Evolutionary conservation across 345 rosid species (phyloP).

Genomic region (Populus deltoides): DNA sequence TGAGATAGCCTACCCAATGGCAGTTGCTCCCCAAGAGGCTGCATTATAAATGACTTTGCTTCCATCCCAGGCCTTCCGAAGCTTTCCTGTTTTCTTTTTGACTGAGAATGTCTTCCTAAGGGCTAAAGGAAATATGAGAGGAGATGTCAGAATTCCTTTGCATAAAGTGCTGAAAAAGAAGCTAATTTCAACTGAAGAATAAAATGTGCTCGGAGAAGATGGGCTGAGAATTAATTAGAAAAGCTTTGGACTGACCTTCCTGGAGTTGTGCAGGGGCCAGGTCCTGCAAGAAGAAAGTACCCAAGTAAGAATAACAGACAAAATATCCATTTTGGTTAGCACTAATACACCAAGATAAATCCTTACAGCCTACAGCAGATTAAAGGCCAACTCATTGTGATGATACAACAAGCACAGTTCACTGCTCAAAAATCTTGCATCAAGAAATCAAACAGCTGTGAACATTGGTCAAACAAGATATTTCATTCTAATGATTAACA

Average conservation of each 20-base stretch:
- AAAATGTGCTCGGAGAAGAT: neutral
- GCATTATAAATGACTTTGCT: constrained; percentile 88
- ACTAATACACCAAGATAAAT: neutral
- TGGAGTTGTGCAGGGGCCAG: constrained; percentile 90
- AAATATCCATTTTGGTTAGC: neutral
- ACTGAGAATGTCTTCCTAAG: constrained; percentile 84
- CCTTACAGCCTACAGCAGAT: neutral
- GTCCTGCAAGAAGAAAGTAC: constrained; percentile 43
- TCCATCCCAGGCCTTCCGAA: constrained; percentile 99
- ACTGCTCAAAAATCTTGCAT: neutral
- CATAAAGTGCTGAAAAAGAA: neutral
- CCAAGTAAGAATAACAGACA: constrained; percentile 7
- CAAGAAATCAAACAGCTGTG: neutral
- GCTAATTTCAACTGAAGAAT: neutral
- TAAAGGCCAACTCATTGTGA: neutral
- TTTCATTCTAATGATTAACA: neutral
- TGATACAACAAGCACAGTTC: neutral
- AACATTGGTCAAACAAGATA: neutral
- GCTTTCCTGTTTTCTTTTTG: constrained; percentile 83
- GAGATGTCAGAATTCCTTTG: constrained; percentile 13
- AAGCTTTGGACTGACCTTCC: constrained; percentile 53
- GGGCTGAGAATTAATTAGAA: neutral
- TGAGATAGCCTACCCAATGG: constrained; percentile 57
- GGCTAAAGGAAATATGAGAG: constrained; percentile 41
- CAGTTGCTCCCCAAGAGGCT: constrained; percentile 99